Evolutionary conservation across 2,329 filamentous ascomycete species (phyloP), one percentile per base, ranked within the genome.

Genomic region (Rhinocladiella similis): DNA sequence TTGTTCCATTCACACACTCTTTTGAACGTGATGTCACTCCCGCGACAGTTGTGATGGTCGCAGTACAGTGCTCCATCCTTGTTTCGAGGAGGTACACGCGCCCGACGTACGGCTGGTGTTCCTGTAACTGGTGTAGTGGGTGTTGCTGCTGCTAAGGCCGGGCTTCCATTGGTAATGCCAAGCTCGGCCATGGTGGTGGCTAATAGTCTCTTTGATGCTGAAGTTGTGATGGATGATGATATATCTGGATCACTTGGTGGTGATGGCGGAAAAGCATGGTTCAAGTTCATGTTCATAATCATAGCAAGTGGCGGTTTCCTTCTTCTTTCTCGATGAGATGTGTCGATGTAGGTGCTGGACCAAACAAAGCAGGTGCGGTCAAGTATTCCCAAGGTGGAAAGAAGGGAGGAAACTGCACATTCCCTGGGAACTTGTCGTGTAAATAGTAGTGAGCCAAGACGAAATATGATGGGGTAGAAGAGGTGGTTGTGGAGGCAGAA

Each of bases 1-100:
- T 97, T 97, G 70, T 88, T 95, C 90, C 90, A 97, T 76, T 96
- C 92, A 75, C 92, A 96, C 65, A 90, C 93, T 62, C 91, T 84
- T 53, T 83, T 81, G 69, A 96, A 97, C 12, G 81, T 82, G 43
- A 80, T 82, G 4, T 80, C 67, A 4, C 86, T 80, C 50, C 87
- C 83, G 12, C 77, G 80, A 67, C 92, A 97, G 54, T 87, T 85
- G 0, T 80, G 73, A 63, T 85, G 83, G 14, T 83, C 84, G 72
- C 93, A 97, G 54, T 86, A 81, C 66, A 87, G 94, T 68, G 90
- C 87, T n/a, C 89, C 89, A 20, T 89, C 81, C 1, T 77, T 70
- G 63, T 91, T 91, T 72, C 78, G 78, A 45, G 81, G 81, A 10
- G 83, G 82, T 66, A 54, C 38, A 16, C 56, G 38, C 18, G 36